Base-by-base conservation (phyloP, 1,139 yeast species). In the Torulaspora pretoriensis region DNA sequence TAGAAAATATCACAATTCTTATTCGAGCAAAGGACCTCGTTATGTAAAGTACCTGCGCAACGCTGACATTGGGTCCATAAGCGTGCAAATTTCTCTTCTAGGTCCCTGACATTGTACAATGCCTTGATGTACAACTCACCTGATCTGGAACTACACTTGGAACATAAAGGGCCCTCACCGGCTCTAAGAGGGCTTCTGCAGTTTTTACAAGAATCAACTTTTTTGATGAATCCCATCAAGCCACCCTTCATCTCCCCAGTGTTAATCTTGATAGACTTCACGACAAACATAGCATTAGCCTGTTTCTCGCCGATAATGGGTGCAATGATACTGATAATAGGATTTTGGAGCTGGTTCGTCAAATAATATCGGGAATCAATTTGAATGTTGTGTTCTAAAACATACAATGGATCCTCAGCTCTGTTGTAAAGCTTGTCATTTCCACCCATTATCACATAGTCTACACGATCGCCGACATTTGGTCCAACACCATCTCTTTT, bases 61-160 rank as follows among this genome's bases (percentile, higher is more conserved):
- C 97, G 73, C 68, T 94, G 99, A 64, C 99, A 94, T 62, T 94
- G 96, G 0, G 98, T 92, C 99, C 99, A 94, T 49, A 94, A 70
- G 52, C 95, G 72, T 1, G 96, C 83, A 60, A 88, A 94, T 57
- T 84, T 83, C 51, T 79, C 77, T 62, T 94, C 96, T 53, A 92
- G 68, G 40, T 80, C 80, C 59, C 88, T 85, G 74, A 90, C 81
- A 49, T 80, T 83, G 4, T 86, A 83, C 42, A 94, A 68, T 4
- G 95, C 89, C 50, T 79, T 78, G 19, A 90, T 81, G 60, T 89
- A 92, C 30, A 89, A 67, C 57, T 79, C 83, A 2, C 94, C 90
- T 0, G 94, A 89, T 51, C 78, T 79, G 17, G 73, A 70, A 23
- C 77, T 69, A 70, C 99, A 94, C 59, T 87, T 83, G 25, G 75